Percentiles rank a stretch among this genome's conserved stretches.
Evolutionary conservation across 2,329 filamentous ascomycete species (phyloP).

Genomic region (Hymenoscyphus linearis): DNA sequence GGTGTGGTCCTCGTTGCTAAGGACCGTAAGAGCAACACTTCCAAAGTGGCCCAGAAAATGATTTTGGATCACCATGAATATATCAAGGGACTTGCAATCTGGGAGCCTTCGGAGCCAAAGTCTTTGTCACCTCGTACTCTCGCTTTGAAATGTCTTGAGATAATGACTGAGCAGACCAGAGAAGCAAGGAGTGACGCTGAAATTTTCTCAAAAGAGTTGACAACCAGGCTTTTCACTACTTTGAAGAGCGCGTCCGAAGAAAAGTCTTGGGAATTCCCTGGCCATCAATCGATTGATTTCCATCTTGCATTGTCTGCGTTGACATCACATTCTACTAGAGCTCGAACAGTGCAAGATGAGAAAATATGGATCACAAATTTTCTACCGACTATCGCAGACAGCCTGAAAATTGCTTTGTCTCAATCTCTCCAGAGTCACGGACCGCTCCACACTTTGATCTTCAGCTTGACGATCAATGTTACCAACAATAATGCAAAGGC

Average conservation of each 20-base stretch:
- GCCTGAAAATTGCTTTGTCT: conserved; percentile 37
- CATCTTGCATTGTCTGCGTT: conserved; percentile 45
- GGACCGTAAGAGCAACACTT: conserved; percentile 64
- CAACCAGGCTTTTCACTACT: conserved; percentile 44
- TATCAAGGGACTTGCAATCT: conserved; percentile 51
- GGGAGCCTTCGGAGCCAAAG: conserved; percentile 48
- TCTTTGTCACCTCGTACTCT: conserved; percentile 58
- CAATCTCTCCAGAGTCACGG: conserved; percentile 35
- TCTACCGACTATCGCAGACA: conserved; percentile 46
- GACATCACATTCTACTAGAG: conserved; percentile 47
- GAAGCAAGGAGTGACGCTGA: conserved; percentile 42
- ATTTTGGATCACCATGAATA: conserved; percentile 49
- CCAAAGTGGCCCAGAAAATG: conserved; percentile 55
- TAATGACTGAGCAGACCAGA: conserved; percentile 47
- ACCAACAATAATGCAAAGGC: conserved; percentile 74
- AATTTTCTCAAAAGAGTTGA: conserved; percentile 45
- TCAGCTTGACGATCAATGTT: conserved; percentile 75
- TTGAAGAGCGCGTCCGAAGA: conserved; percentile 29
- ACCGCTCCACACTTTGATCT: conserved; percentile 25
- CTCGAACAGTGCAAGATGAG: conserved; percentile 40
- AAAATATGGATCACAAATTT: conserved; percentile 45
- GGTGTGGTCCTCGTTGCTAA: conserved; percentile 58
- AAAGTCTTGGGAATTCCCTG: conserved; percentile 24
- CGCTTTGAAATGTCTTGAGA: conserved; percentile 58
- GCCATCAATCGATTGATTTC: conserved; percentile 33